Base-by-base conservation (phyloP, 2,329 filamentous ascomycete species). In the Aureobasidium sp. region DNA sequence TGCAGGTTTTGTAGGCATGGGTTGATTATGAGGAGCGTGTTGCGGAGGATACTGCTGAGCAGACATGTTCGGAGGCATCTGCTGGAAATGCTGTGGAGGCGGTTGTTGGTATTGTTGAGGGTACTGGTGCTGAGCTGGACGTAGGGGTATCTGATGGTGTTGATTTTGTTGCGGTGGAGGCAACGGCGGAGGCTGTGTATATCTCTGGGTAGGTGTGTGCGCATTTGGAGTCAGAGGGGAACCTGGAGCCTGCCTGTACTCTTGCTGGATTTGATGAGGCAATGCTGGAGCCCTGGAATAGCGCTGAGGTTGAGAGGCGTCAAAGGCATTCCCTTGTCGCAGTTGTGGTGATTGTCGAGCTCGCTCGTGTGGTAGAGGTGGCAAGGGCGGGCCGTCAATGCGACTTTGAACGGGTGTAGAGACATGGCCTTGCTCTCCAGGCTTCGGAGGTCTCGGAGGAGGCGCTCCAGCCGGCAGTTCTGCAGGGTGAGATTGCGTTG, bases 401-500 rank as follows among this genome's bases (percentile, higher is more conserved):
- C 59, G 53, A 44, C 11, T 44, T 2, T 56, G 31, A 5, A 14
- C 27, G 12, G 59, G 22, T 66, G 62, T 48, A 64, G 63, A 19
- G 62, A 40, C 42, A 63, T 62, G 62, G 53, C 64, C 64, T 64
- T 64, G 77, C 69, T 73, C 68, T 11, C 72, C 73, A 3, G 75
- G 75, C 59, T 86, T 86, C 0, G 84, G 85, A 0, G 85, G 77
- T 63, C 78, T 75, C 33, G 78, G 78, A 17, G 79, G 79, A 52
- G 77, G 78, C 5, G 27, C 9, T 17, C 29, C 44, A 22, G 57
- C 57, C 22, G 66, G 48, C 57, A 65, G 64, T 19, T 67, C 63
- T 9, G 64, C 52, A 35, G 67, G 60, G 17, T 62, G 60, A 31
- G 67, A 59, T 29, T 62, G 61, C 70, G 66, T 50, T 63, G 66